These are phyloP conservation scores for Aspergillus melleus DNA, from an alignment of 2,329 filamentous ascomycete species.

Conservation along the genomic window DNA sequence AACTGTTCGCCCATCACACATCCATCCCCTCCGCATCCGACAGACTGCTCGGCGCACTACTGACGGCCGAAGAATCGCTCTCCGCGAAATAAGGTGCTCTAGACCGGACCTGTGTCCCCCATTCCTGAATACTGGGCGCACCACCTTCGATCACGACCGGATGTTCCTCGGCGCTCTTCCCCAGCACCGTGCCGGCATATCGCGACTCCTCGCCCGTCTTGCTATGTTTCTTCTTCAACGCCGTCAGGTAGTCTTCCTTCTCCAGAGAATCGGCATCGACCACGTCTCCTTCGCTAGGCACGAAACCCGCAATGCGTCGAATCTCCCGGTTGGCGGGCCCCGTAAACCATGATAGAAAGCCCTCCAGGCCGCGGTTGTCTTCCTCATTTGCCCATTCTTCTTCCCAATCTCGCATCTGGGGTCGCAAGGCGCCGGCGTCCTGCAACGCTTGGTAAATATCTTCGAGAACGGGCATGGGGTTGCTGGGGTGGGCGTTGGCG, in stretches of 20 bases:
- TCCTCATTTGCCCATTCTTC: constrained; percentile 71
- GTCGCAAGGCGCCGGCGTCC: constrained; percentile 73
- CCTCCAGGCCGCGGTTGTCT: constrained; percentile 74
- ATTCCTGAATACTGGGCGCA: constrained; percentile 65
- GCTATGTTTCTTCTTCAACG: constrained; percentile 87
- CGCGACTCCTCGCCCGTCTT: constrained; percentile 85
- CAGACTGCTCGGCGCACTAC: constrained; percentile 41
- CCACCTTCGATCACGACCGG: constrained; percentile 79
- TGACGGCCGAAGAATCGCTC: constrained; percentile 39
- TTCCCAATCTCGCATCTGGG: constrained; percentile 66
- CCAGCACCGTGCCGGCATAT: constrained; percentile 81
- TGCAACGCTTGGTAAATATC: constrained; percentile 85
- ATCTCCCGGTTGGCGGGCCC: constrained; percentile 78
- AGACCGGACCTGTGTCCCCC: constrained; percentile 49
- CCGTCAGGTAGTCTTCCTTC: constrained; percentile 70
- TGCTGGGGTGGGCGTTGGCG: constrained; percentile 64
- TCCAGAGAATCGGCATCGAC: constrained; percentile 54
- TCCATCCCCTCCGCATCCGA: constrained; percentile 41
- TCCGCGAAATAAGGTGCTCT: constrained; percentile 29
- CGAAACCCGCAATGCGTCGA: constrained; percentile 73
- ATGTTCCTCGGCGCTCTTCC: constrained; percentile 68
- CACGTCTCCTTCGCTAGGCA: constrained; percentile 56
- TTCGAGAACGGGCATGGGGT: constrained; percentile 64
- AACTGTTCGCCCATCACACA: constrained; percentile 24
- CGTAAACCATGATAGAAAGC: constrained; percentile 76